Percentiles rank a stretch among this genome's conserved stretches.
Evolutionary conservation across 1,284 basidiomycete genomes (phyloP).

Genomic region (Apiotrichum domesticum): DNA sequence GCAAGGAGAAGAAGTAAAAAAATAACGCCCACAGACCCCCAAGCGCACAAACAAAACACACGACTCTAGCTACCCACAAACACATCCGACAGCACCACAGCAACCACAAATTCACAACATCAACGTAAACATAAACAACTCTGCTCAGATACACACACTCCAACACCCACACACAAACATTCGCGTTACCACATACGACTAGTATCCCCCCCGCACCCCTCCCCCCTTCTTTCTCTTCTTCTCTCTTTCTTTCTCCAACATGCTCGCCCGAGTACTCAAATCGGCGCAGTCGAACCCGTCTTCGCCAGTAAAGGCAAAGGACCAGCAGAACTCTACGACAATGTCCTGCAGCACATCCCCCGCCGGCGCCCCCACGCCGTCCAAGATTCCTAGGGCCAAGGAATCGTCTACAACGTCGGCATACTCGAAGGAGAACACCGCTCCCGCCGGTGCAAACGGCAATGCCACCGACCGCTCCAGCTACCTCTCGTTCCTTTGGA

Average conservation of each 20-base stretch:
- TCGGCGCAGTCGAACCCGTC: slow-evolving; percentile 9
- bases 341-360: neutral
- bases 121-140: too few species aligned
- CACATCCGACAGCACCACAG: neutral
- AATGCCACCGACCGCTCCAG: slow-evolving; percentile 26
- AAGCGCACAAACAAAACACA: neutral
- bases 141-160: too few species aligned
- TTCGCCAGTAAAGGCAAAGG: slow-evolving; percentile 13
- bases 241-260: neutral
- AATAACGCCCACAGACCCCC: too few species aligned
- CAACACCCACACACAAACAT: too few species aligned
- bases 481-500: slow-evolving; percentile 43
- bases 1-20: too few species aligned
- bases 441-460: slow-evolving; percentile 1
- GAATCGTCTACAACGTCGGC: neutral
- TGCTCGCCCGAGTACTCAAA: slow-evolving; percentile 13
- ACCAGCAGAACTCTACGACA: slow-evolving; percentile 17
- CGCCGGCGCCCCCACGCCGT: neutral
- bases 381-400: slow-evolving; percentile 3
- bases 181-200: too few species aligned
- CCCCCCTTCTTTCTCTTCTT: too few species aligned
- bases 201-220: too few species aligned
- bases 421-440: slow-evolving; percentile 28
- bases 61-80: neutral
- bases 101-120: slow-evolving; percentile 2